Evolutionary conservation across 768 basidiomycete species (phyloP), one percentile per base, ranked within the genome.

Genomic region (Infundibulicybe gibba): DNA sequence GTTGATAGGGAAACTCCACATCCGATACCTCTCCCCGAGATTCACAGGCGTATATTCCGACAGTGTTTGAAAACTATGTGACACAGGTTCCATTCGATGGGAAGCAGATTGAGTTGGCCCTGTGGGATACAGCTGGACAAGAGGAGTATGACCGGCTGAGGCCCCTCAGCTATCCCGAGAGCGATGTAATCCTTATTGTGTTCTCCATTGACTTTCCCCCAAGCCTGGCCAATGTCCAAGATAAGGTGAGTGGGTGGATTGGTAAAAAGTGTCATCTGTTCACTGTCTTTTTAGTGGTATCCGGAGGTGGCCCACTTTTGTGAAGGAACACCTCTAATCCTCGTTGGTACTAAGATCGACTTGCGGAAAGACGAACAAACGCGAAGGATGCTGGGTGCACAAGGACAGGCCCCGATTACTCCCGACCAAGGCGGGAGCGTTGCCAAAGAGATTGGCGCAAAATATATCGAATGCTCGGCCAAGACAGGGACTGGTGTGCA

Each of bases 101-200:
- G 47, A 94, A 93, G 67, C 72, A 89, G 15, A 83, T 99, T 51
- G 92, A 97, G 60, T 79, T 99, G 37, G 95, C 97, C n/a, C 75
- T 99, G 14, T 99, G 95, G 93, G 94, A 97, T 67, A 97, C 94
- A 1, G 94, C 94, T 1, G 94, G 94, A 20, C 94, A 97, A 64
- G 94, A 97, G 68, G 94, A 97, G 70, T 97, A 97, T 66, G 92
- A 94, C 64, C 79, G 89, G 52, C 76, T 94, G 47, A 77, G 90
- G 54, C 89, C 90, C 15, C 73, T 93, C 52, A 88, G 85, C 63
- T 92, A 93, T 56, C 89, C 90, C 15, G 90, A 93, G 65, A 87
- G 84, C 73, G 80, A 91, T 60, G 89, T 92, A 49, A 91, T 95
- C 57, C 85, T 95, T 56, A 90, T 95, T 56, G 92, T 94, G 21